Conservation (phyloP, 73 alveolate species). For the Symbiodinium natans region DNA sequence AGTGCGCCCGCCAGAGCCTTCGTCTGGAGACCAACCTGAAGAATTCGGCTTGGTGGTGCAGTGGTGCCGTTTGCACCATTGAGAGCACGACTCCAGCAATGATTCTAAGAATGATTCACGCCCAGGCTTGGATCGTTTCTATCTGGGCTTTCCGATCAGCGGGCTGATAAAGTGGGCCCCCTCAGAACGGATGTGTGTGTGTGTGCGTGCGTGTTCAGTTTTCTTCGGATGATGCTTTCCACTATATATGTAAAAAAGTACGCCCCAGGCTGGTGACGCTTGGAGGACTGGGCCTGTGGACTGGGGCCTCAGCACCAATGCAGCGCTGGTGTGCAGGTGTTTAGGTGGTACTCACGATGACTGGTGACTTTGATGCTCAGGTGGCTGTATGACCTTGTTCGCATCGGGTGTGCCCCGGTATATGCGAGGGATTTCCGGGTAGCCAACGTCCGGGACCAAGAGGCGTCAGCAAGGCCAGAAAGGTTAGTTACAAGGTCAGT, state of each 20-base stretch:
- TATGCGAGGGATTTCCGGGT: slow-evolving; percentile 52
- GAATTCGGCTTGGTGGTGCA: neutral
- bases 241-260: too few relatives aligned
- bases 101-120: too few relatives aligned
- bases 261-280: slow-evolving; percentile 44
- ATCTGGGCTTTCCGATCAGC: slow-evolving; percentile 44
- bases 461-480: neutral
- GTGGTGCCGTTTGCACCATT: neutral
- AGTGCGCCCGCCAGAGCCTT: neutral
- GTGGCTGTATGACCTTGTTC: slow-evolving; percentile 78
- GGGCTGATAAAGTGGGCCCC: slow-evolving; percentile 32
- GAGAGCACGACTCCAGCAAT: neutral
- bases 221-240: too few relatives aligned
- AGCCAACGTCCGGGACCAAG: slow-evolving; percentile 39
- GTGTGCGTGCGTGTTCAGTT: neutral
- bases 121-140: slow-evolving; percentile 67
- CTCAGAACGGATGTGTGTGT: neutral
- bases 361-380: neutral
- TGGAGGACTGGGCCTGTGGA: slow-evolving; percentile 71
- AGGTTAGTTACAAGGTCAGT: too few relatives aligned
- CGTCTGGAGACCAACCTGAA: neutral
- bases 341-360: too few relatives aligned
- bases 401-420: slow-evolving; percentile 61
- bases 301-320: neutral
- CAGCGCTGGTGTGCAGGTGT: too few relatives aligned